Base-by-base conservation (phyloP, 805 yeast genomes). In the Suhomyces sp. region DNA sequence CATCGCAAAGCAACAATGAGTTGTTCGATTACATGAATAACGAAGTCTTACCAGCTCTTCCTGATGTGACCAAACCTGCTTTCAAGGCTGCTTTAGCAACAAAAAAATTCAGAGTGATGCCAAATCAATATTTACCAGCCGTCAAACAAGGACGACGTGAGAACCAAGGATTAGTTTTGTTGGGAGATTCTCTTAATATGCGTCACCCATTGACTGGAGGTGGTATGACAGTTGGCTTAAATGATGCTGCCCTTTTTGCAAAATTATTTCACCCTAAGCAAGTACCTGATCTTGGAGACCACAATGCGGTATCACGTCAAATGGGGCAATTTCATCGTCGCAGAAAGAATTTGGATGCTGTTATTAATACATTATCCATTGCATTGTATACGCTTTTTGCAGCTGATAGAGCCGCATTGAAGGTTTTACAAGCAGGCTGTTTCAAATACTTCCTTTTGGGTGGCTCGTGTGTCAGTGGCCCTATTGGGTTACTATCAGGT, bases 161-260 rank as follows among this genome's bases (percentile, higher is more conserved):
- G 11, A 70, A 77, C 27, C 81, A 79, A 8, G 98, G 98, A 9
- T 65, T 88, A 30, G 69, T 93, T 23, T 72, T 91, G 47, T 56
- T 93, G 22, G 98, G 98, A 31, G 98, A 93, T 58, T 86, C 98
- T 2, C 71, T 90, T 48, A 93, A 93, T 60, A 93, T 93, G 97
- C 76, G 98, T 58, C 98, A 93, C 58, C 98, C 98, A 18, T 74
- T 93, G 42, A 93, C 98, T 1, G 98, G 98, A 35, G 98, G 98
- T 45, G 98, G 98, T 42, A 93, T 93, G 98, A 88, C 98, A 17
- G 98, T 93, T 27, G 97, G 96, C 2, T 68, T 93, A 41, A 85
- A 81, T 54, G 98, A 93, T 60, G 85, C 87, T 4, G 83, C 74
- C 0, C 56, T 84, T 21, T 69, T 88, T 29, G 78, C 85, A 13